phyloP scores from a whole-genome alignment of 2,329 filamentous ascomycete genomes.

The Alternaria conjuncta region DNA sequence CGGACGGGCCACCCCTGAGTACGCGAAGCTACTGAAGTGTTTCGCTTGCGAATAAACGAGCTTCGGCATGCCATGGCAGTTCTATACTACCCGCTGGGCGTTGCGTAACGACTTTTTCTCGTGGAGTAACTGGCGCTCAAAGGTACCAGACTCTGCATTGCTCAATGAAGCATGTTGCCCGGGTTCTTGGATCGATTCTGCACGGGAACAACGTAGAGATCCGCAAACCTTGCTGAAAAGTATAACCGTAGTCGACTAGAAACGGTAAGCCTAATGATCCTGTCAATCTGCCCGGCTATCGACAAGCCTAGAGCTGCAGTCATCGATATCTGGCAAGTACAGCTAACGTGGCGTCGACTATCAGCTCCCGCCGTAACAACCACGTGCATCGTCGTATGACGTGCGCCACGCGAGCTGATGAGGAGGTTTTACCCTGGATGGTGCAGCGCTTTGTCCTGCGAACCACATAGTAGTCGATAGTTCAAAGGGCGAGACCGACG shows the following conservation, averaged over 20 bases:
- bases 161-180: not conserved
- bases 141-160: not conserved
- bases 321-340: not conserved
- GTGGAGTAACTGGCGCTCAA: not conserved
- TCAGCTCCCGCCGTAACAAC: not conserved
- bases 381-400: slow-evolving; percentile 1
- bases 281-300: not conserved
- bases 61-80: not conserved
- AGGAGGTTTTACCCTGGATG: not conserved
- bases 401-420: not conserved
- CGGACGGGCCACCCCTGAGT: slow-evolving; percentile 5
- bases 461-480: not conserved
- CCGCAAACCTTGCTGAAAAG: not conserved
- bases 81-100: not conserved
- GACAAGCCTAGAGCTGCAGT: not conserved
- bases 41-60: not conserved
- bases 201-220: not conserved
- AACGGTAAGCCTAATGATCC: not conserved
- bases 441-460: not conserved
- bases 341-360: not conserved
- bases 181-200: not conserved
- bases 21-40: not conserved
- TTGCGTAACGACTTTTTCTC: not conserved
- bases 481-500: not conserved
- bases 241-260: not conserved